phyloP scores from a whole-genome alignment of 1,139 yeast species.

The Diutina neorugosa region DNA sequence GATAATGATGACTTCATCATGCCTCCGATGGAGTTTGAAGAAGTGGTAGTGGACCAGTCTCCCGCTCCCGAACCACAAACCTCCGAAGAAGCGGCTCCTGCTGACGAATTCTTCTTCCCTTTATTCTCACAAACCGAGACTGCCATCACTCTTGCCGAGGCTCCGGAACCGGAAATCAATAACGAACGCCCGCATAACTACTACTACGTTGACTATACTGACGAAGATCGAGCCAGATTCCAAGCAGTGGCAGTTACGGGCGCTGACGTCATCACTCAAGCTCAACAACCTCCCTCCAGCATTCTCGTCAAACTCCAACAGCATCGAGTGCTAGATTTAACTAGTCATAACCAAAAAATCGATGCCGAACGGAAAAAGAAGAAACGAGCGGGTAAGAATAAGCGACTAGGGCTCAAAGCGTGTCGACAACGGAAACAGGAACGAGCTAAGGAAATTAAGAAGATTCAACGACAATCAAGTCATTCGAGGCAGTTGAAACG shows the following conservation, averaged over 20 bases:
- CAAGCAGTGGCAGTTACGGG: not conserved
- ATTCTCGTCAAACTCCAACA: not conserved
- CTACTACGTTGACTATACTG: not conserved
- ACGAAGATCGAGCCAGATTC: not conserved
- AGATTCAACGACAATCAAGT: not conserved
- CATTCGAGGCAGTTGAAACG: not conserved
- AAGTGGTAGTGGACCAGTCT: not conserved
- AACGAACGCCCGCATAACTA: not conserved
- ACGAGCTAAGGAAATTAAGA: not conserved
- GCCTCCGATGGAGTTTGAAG: not conserved
- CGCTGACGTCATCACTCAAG: not conserved
- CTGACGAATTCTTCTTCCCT: not conserved
- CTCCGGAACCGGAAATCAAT: not conserved
- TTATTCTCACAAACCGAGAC: not conserved
- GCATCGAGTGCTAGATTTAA: not conserved
- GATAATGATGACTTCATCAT: not conserved
- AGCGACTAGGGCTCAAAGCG: not conserved
- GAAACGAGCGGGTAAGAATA: not conserved
- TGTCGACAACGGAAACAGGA: not conserved
- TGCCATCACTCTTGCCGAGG: not conserved
- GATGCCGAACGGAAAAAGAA: not conserved
- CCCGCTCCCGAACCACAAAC: not conserved
- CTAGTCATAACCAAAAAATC: not conserved
- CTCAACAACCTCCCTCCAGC: not conserved
- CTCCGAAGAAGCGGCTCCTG: not conserved